Percentiles rank a stretch among this genome's conserved stretches.
These are phyloP conservation scores for Begonia masoniana DNA, from an alignment of 306 rosid species.

Conservation along the genomic window DNA sequence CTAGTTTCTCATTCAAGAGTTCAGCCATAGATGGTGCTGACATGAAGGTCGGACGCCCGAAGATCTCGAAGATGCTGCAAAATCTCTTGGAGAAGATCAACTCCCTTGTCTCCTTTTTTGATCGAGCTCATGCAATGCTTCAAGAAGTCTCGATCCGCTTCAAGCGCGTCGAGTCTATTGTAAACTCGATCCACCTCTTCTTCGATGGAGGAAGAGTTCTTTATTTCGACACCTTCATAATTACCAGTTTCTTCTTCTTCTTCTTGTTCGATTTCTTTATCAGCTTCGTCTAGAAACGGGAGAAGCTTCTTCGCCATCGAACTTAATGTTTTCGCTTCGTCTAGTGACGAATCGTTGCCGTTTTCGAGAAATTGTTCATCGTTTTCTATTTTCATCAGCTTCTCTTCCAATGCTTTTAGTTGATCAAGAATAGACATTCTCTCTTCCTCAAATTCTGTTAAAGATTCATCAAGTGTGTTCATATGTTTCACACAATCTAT, in stretches of 20 bases:
- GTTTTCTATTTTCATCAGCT: slow-evolving; percentile 53
- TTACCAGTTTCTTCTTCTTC: background rate
- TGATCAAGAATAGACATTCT: slow-evolving; percentile 73
- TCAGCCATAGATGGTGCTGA: background rate
- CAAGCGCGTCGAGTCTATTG: slow-evolving; percentile 78
- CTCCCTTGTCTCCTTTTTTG: slow-evolving; percentile 86
- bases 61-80: slow-evolving; percentile 89
- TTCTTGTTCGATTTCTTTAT: slow-evolving; percentile 16
- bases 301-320: slow-evolving; percentile 51
- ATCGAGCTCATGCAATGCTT: slow-evolving; percentile 79
- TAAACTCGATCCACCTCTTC: slow-evolving; percentile 72
- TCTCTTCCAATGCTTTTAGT: slow-evolving; percentile 71
- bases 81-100: slow-evolving; percentile 80
- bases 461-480: slow-evolving; percentile 13
- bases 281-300: slow-evolving; percentile 59
- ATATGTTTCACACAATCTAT: background rate
- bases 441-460: slow-evolving; percentile 80
- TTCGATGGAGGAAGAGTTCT: slow-evolving; percentile 23
- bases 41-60: slow-evolving; percentile 53
- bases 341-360: slow-evolving; percentile 34
- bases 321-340: slow-evolving; percentile 28
- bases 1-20: too few species aligned
- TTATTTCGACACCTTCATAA: slow-evolving; percentile 1
- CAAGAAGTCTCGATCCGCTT: slow-evolving; percentile 87
- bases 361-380: slow-evolving; percentile 45